Conservation (phyloP, 495 filamentous ascomycete genomes). For the Xanthoparmelia taractica region DNA sequence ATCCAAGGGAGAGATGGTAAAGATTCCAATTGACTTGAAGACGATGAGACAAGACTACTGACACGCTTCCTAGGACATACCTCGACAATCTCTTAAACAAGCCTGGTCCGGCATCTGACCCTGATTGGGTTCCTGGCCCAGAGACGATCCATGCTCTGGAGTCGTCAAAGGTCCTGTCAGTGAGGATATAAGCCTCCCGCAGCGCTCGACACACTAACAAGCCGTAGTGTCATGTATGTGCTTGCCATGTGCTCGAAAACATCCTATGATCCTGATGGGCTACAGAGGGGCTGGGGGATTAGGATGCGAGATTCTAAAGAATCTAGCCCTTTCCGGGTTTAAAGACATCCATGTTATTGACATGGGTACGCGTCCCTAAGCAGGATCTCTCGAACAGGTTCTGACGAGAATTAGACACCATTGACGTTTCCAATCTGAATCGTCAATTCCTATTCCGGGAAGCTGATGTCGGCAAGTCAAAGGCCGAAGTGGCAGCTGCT, state of each 20-base stretch:
- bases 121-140: constrained; percentile 56
- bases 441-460: constrained; percentile 95
- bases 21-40: not conserved
- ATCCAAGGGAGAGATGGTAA: constrained; percentile 16
- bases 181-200: constrained; percentile 18
- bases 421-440: constrained; percentile 97
- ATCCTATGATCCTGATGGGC: constrained; percentile 24
- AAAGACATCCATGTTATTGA: constrained; percentile 98
- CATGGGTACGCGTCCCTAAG: constrained; percentile 57
- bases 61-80: constrained; percentile 53
- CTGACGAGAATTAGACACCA: constrained; percentile 59
- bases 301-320: constrained; percentile 95
- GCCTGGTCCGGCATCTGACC: constrained; percentile 69
- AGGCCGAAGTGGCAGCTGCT: constrained; percentile 84
- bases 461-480: constrained; percentile 84
- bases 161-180: constrained; percentile 64
- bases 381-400: constrained; percentile 14
- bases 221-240: constrained; percentile 42
- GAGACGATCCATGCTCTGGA: constrained; percentile 54
- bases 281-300: constrained; percentile 83
- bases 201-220: constrained; percentile 26
- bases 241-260: not conserved
- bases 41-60: not conserved
- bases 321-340: constrained; percentile 90
- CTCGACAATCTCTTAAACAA: constrained; percentile 70